Base-by-base conservation (phyloP, 352 stramenopile species). In the Pythium aquatile region DNA sequence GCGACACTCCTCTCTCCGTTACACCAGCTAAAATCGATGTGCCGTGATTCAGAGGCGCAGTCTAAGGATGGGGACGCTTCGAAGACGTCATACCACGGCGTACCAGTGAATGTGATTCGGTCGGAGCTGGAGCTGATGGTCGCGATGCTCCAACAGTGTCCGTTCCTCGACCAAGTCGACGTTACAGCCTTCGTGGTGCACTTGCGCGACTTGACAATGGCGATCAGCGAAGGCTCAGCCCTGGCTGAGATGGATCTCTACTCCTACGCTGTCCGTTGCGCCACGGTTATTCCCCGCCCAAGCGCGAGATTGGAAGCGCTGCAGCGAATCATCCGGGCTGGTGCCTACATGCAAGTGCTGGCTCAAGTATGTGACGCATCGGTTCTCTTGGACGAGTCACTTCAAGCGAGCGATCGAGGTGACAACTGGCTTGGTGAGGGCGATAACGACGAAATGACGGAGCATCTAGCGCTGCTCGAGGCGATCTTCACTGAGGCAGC, bases 111-210 rank as follows among this genome's bases (percentile, higher is more conserved):
- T 5, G 26, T 29, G 16, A 66, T 79, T 24, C 40, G 59, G 1
- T 44, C 20, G 3, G 55, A 77, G 32, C 61, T 80, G 16, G 57
- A 73, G 37, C 33, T 56, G 32, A 68, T 78, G 53, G 74, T 81
- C 6, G 33, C 59, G 13, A 65, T 75, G 55, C 70, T 81, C 14
- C 71, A 78, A 35, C 73, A 75, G 28, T 78, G 74, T 42, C 71
- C 72, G 28, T 78, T 81, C 54, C 66, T 81, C 35, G 68, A 81
- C n/a, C 64, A 69, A 24, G 66, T 81, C 35, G 72, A 81, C 52
- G 64, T 81, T n/a, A 40, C 58, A n/a, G 56, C 54, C 32, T 69
- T 81, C 57, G 72, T 78, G 3, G 52, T 74, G 3, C 46, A 65
- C 24, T 39, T 77, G 5, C 61, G 67, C 6, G 70, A 77, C 33